phyloP scores from a whole-genome alignment of 352 stramenopile genomes.

The Phytophthora sansomeana region DNA sequence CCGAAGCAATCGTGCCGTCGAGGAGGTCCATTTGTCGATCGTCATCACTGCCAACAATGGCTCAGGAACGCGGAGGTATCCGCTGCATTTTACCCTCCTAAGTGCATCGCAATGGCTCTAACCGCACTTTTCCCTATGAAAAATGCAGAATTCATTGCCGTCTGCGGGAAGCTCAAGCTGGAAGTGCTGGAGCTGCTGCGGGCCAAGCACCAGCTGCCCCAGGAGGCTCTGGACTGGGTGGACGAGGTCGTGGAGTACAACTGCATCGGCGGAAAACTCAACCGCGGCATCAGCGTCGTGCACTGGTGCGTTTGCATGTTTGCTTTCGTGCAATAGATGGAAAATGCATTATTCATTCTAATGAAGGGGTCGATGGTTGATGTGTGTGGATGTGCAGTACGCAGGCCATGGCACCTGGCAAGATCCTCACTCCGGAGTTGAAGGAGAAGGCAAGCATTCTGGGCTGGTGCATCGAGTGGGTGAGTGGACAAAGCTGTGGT shows the following conservation, averaged over 20 bases:
- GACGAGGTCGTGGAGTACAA: slow-evolving; percentile 95
- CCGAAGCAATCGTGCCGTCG: not conserved
- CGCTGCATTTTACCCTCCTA: not conserved
- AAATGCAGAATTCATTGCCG: slow-evolving; percentile 75
- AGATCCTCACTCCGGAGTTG: slow-evolving; percentile 65
- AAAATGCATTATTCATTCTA: not conserved
- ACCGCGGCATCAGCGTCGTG: slow-evolving; percentile 97
- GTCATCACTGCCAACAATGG: slow-evolving; percentile 27
- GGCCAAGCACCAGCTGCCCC: slow-evolving; percentile 73
- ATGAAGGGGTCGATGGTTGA: not conserved
- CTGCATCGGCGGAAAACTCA: slow-evolving; percentile 98
- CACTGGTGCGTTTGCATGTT: slow-evolving; percentile 58
- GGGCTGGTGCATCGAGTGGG: slow-evolving; percentile 99
- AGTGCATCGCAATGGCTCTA: slow-evolving; percentile 1
- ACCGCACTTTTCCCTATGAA: not conserved
- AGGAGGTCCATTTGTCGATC: slow-evolving; percentile 30
- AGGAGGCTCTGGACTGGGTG: slow-evolving; percentile 85
- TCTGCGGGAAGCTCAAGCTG: slow-evolving; percentile 78
- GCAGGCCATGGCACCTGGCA: slow-evolving; percentile 61
- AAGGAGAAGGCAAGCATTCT: slow-evolving; percentile 93
- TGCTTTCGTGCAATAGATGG: not conserved
- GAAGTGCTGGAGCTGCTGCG: slow-evolving; percentile 77
- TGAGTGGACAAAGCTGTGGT: slow-evolving; percentile 28
- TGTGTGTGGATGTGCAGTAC: slow-evolving; percentile 46
- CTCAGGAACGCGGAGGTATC: slow-evolving; percentile 51